Evolutionary conservation across 148 eudicot species (phyloP), one percentile per base, ranked within the genome.

Genomic region (Rhododendron molle): DNA sequence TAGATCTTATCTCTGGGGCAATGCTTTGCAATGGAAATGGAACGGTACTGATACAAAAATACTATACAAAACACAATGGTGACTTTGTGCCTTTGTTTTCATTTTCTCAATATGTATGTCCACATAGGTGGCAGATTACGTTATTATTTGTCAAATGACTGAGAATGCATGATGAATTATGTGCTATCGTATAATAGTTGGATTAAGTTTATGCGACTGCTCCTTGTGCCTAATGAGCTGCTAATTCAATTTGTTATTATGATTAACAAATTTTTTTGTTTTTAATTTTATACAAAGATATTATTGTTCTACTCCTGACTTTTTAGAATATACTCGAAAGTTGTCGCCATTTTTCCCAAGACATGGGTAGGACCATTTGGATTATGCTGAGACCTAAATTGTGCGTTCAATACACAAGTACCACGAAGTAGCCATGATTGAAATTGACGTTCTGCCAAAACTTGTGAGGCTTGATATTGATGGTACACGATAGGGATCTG

Each of bases 351-450:
- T 36, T 3, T 36, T 3, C 38, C 38, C 4, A 36, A 36, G 38
- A 36, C 38, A 36, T 36, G 38, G 5, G 38, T 36, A 36, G 38
- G 38, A 36, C 38, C 38, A 36, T 36, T 36, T 36, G 38, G 38
- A 36, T 36, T 36, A 3, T 36, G 38, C 5, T 36, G 38, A 36
- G 38, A 5, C 38, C 38, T 36, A 92, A 87, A 89, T 92, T 85
- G 90, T 92, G 26, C 94, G 91, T 16, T 89, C 92, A 4, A 87
- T 90, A 83, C 88, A 81, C 46, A 92, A 92, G 86, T 92, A 90
- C 83, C 90, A 92, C 2, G 92, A 92, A 89, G 94, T 90, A 62
- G 94, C 94, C 83, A 89, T 92, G 94, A 92, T 92, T 56, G 94
- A 92, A 47, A 89, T 92, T 83, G 92, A 92, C 18, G 89, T 92